Evolutionary conservation across 2,329 filamentous ascomycete genomes (phyloP).

Genomic region (Cladosporium sp.): DNA sequence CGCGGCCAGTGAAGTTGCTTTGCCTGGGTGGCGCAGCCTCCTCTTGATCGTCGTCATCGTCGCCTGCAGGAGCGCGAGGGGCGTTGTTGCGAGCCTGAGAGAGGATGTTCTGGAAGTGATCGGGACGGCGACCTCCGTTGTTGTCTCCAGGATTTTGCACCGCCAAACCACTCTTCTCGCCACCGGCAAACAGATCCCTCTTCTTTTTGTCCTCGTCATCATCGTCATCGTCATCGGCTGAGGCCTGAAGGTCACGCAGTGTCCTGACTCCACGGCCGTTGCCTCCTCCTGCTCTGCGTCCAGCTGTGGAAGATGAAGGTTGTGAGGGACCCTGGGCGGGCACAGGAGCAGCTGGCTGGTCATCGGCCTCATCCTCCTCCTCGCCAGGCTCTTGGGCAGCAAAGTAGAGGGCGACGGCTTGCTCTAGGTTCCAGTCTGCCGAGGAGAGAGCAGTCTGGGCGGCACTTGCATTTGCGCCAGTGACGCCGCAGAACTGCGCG

Average conservation of each 20-base stretch:
- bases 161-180: conserved; percentile 74
- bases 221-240: conserved; percentile 53
- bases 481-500: conserved; percentile 34
- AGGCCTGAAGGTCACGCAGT: conserved; percentile 42
- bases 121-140: conserved; percentile 28
- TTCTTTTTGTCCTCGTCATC: conserved; percentile 57
- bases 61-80: conserved; percentile 48
- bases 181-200: conserved; percentile 72
- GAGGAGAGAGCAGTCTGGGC: conserved; percentile 41
- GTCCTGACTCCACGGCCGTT: conserved; percentile 35
- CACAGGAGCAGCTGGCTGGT: neutral
- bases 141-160: conserved; percentile 55
- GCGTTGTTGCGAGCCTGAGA: conserved; percentile 51
- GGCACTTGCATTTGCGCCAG: conserved; percentile 29
- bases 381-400: conserved; percentile 37
- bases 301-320: conserved; percentile 15
- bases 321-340: conserved; percentile 14
- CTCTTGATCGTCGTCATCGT: conserved; percentile 44
- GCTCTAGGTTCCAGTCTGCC: conserved; percentile 42
- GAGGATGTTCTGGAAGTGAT: conserved; percentile 48
- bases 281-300: conserved; percentile 25
- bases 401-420: conserved; percentile 42
- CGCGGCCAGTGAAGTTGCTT: conserved; percentile 60
- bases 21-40: conserved; percentile 34
- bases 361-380: conserved; percentile 23